Base-by-base conservation (phyloP, 208 protist genomes). In the Dictyostelium gargantuum region DNA sequence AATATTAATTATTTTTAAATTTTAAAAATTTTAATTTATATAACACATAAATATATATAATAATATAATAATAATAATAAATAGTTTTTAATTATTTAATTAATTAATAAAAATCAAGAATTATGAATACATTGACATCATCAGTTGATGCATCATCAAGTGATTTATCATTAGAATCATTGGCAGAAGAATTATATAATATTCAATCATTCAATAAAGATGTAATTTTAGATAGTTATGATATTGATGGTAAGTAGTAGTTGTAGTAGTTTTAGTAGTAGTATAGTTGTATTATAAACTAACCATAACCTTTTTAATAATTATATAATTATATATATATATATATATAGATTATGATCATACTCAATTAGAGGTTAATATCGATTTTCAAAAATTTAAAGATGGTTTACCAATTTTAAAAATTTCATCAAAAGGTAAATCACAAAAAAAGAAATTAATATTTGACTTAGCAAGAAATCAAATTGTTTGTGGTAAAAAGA, bases 401-500 rank as follows among this genome's bases (percentile, higher is more conserved):
- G 11, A 21, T 66, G 76, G 76, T 32, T 29, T 66, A 48, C 1
- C 26, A 23, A 66, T 81, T 66, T 21, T 32, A 46, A 58, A 66
- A 19, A 46, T 81, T 21, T 46, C 76, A 32, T 46, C 46, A 38
- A 81, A 81, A 32, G 50, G 50, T 44, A 81, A 66, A 80, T 9
- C 46, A n/a, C 74, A 77, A 44, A 68, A 26, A 26, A 54, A 79
- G 42, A 79, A 89, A 52, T 40, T 89, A 35, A n/a, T 79, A 23
- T 89, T 89, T 42, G 50, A 79, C 40, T 52, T 89, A 23, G 23
- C 15, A 32, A 89, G 40, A 79, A 74, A 77, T 89, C 32, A 52
- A 15, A 66, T 89, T 29, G 19, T 79, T 21, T 89, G 82, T 89
- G 23, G 29, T n/a, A 89, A 79, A 61, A 89, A 89, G 50, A 89